Percentiles rank a stretch among this genome's conserved stretches.
Evolutionary conservation across 2,329 filamentous ascomycete species (phyloP).

Genomic region (Eurotiales sp.): DNA sequence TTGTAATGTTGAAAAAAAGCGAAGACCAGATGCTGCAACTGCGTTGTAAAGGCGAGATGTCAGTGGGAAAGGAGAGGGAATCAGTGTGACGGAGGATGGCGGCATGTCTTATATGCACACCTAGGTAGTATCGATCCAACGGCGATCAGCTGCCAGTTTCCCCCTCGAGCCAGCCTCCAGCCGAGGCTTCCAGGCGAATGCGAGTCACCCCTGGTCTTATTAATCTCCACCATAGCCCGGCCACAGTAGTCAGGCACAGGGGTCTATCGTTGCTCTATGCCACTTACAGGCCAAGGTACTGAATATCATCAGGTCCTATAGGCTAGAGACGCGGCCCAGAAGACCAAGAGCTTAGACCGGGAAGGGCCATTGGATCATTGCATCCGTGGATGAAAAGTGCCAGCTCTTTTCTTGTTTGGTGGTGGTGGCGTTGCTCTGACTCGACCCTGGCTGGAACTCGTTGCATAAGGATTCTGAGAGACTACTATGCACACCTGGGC

Average conservation of each 20-base stretch:
- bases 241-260: not conserved
- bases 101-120: conserved; percentile 6
- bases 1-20: not conserved
- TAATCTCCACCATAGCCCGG: conserved; percentile 2
- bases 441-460: too few species aligned
- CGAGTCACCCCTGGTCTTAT: not conserved
- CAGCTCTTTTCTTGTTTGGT: too few species aligned
- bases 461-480: too few species aligned
- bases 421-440: too few species aligned
- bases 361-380: too few species aligned
- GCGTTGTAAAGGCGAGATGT: not conserved
- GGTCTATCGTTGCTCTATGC: not conserved
- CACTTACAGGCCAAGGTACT: too few species aligned
- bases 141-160: conserved; percentile 10
- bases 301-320: not conserved
- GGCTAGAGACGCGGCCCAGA: not conserved
- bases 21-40: too few species aligned
- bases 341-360: too few species aligned
- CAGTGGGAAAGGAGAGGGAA: not conserved
- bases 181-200: conserved; percentile 5
- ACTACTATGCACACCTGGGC: too few species aligned
- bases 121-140: not conserved
- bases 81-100: not conserved
- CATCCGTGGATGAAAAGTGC: too few species aligned
- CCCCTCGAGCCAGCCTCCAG: not conserved